Evolutionary conservation across 2,329 filamentous ascomycete genomes (phyloP), one percentile per base, ranked within the genome.

Genomic region (Chaetomiaceae sp.): DNA sequence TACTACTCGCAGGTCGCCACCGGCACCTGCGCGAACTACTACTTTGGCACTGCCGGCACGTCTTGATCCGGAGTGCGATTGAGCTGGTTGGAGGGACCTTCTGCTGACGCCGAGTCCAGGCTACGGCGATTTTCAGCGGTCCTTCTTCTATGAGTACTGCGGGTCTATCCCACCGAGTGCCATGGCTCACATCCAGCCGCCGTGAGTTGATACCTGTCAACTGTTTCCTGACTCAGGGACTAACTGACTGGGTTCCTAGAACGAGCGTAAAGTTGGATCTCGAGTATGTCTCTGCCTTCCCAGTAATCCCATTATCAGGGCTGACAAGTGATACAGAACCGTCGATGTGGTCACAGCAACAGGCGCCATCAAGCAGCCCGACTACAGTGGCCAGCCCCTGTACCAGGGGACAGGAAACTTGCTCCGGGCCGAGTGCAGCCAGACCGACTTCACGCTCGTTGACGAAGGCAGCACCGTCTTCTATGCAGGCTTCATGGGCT

Each of bases 401-500:
- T 65, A 57, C 47, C 37, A 53, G 17, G 61, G 64, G 25, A 37
- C 51, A 0, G 65, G 65, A 17, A 33, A 43, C 12, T 50, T 66
- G 27, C 60, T 67, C 15, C n/a, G 47, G 12, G 63, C 56, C 39
- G 51, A 51, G 6, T 67, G 65, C 46, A 57, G 58, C 4, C 17
- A 51, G 3, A 62, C 63, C 5, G 56, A 55, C 25, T 66, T 64
- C 49, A 66, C 64, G 2, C 62, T 64, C 15, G 59, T 66, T 19
- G 61, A 65, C 36, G 64, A 59, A 19, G 56, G 56, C 15, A 59
- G 34, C 52, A 65, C 65, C 11, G 59, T 63, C 7, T 63, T 59
- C 54, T 65, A 60, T 50, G 64, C 61, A 14, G 63, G 61, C 3
- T 61, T 61, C 38, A 47, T 63, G 7, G 65, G 65, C 34, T 67